Conservation (phyloP, 768 basidiomycete species). For the Inosperma sp. region DNA sequence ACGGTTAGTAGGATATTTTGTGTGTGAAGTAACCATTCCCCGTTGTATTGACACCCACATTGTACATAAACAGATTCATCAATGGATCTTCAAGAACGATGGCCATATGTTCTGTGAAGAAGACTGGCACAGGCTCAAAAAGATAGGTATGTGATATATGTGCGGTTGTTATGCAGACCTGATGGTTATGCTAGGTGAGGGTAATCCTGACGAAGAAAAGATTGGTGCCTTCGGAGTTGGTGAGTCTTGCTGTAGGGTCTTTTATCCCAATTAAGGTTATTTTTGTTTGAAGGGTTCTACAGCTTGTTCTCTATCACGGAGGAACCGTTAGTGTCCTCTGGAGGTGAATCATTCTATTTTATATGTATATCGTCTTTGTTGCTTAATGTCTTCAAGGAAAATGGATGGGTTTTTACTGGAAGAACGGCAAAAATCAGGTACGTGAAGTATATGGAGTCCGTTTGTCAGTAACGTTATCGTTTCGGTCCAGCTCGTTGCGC, state of each 20-base stretch:
- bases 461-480: no score
- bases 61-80: conserved; percentile 54
- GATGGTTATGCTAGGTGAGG: conserved; percentile 56
- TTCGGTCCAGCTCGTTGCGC: conserved; percentile 86
- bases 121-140: conserved; percentile 87
- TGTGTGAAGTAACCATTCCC: neutral
- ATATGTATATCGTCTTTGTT: neutral
- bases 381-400: conserved; percentile 45
- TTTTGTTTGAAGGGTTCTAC: conserved; percentile 43
- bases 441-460: conserved; percentile 5
- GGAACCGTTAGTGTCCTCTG: conserved; percentile 77
- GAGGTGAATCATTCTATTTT: conserved; percentile 41
- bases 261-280: neutral
- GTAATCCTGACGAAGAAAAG: conserved; percentile 92
- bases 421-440: conserved; percentile 86
- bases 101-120: conserved; percentile 77
- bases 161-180: neutral
- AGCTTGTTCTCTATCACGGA: conserved; percentile 81
- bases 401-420: conserved; percentile 98
- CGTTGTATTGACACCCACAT: no score
- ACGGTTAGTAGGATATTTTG: conserved; percentile 41
- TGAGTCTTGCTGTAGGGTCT: conserved; percentile 29
- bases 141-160: conserved; percentile 56
- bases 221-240: conserved; percentile 93
- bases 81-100: conserved; percentile 87